Evolutionary conservation across 306 rosid genomes (phyloP).

Genomic region (Dalbergia oliveri): DNA sequence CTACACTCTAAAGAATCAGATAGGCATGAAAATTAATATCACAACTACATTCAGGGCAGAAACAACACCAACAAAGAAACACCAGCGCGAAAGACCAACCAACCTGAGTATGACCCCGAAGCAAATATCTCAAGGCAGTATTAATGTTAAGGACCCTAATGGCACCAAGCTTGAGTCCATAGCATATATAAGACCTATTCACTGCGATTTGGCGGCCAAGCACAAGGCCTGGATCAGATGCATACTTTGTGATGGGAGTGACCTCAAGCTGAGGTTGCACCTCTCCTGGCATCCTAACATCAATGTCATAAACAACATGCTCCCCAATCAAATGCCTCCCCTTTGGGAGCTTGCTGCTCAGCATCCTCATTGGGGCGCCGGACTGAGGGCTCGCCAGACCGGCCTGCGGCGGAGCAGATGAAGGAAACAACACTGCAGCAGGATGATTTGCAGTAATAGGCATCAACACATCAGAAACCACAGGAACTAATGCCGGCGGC

Average conservation of each 20-base stretch:
- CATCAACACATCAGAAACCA: constrained; percentile 49
- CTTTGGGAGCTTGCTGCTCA: constrained; percentile 63
- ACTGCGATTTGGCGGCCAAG: constrained; percentile 81
- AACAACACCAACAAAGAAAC: constrained; percentile 30
- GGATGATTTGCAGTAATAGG: constrained; percentile 16
- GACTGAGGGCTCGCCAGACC: constrained; percentile 44
- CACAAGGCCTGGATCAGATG: constrained; percentile 73
- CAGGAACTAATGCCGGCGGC: background rate
- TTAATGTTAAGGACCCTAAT: constrained; percentile 76
- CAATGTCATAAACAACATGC: constrained; percentile 62
- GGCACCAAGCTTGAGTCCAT: constrained; percentile 76
- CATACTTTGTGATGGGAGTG: constrained; percentile 80
- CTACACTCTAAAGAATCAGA: constrained; percentile 15
- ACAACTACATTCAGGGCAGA: background rate
- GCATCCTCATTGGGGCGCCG: constrained; percentile 59
- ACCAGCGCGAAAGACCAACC: constrained; percentile 15
- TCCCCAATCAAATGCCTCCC: constrained; percentile 73
- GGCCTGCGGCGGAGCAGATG: constrained; percentile 1
- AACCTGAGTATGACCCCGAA: constrained; percentile 83
- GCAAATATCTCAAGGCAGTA: constrained; percentile 73
- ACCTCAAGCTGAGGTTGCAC: constrained; percentile 82
- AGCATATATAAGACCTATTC: constrained; percentile 75
- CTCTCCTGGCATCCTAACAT: constrained; percentile 64
- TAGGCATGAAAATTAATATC: constrained; percentile 13
- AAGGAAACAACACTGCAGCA: constrained; percentile 22